Evolutionary conservation across 176 grass and related monocot species (phyloP), one percentile per base, ranked within the genome.

Genomic region (Alopecurus myosuroides): DNA sequence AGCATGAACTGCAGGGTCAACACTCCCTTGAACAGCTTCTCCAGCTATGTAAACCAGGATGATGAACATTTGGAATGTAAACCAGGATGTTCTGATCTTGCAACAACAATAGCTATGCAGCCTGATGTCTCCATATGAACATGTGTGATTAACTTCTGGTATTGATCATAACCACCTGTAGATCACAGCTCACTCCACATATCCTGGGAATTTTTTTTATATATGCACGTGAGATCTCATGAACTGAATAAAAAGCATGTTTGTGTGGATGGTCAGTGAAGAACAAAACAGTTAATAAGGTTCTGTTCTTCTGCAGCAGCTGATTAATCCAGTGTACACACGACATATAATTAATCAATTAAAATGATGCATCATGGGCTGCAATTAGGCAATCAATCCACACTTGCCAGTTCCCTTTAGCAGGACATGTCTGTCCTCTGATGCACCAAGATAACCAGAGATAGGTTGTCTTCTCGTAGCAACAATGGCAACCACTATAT

Each of bases 381-480:
- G n/a, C n/a, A n/a, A n/a, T n/a, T n/a, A n/a, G n/a, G n/a, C n/a
- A n/a, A n/a, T n/a, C n/a, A n/a, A n/a, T 51, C 37, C 51, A 80
- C 63, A 78, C 8, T 83, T 83, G 62, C 61, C 72, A 31, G 46
- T 30, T 83, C 71, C 31, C 63, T 72, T 64, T 67, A 10, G 1
- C 19, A 61, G 73, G 51, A 30, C 86, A 87, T 58, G 17, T 26
- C 10, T 35, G 34, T 4, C 34, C 34, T 35, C 66, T 61, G 15
- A 23, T 58, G 28, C 39, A n/a, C 33, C 73, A 77, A 22, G 63
- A 68, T 62, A 79, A 26, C 49, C 7, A 79, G 46, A 71, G 9
- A 25, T 35, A n/a, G 72, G 22, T n/a, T n/a, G n/a, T n/a, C n/a
- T n/a, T n/a, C n/a, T n/a, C n/a, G 68, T 44, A 44, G 20, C 34